phyloP scores from a whole-genome alignment of 2,329 filamentous ascomycete species.

The Cordyceps javanica region DNA sequence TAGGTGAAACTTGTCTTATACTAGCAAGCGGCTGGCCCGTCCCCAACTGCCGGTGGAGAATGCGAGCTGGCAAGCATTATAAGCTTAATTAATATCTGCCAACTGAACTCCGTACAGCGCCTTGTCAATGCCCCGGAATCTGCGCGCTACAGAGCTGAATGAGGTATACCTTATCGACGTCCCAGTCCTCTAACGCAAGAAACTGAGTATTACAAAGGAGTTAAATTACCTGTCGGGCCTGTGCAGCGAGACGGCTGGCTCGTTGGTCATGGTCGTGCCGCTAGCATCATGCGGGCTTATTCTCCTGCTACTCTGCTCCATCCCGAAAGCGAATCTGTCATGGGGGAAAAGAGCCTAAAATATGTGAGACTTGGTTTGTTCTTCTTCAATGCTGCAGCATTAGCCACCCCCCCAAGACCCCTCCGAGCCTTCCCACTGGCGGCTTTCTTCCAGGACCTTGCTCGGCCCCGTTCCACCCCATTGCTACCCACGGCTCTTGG shows the following conservation, averaged over 20 bases:
- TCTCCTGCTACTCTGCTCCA: neutral
- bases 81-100: neutral
- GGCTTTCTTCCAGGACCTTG: neutral
- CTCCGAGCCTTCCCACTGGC: neutral
- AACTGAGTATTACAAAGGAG: no score
- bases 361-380: neutral
- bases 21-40: no score
- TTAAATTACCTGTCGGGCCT: no score
- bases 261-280: neutral
- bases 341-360: neutral
- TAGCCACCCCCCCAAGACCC: neutral
- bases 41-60: neutral
- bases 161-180: no score
- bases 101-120: no score
- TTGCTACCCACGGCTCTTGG: neutral
- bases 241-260: no score
- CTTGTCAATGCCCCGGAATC: no score
- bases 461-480: neutral
- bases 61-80: no score
- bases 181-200: no score
- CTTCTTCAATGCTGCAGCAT: neutral
- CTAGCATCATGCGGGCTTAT: conserved; percentile 2
- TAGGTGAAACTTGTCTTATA: no score
- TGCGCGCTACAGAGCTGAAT: no score
- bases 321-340: neutral